A percentile compares a stretch with the other conserved stretches of the same genome.
Evolutionary conservation across 164 flowering plant genomes (phyloP).

Genomic region (Macadamia tetraphylla): DNA sequence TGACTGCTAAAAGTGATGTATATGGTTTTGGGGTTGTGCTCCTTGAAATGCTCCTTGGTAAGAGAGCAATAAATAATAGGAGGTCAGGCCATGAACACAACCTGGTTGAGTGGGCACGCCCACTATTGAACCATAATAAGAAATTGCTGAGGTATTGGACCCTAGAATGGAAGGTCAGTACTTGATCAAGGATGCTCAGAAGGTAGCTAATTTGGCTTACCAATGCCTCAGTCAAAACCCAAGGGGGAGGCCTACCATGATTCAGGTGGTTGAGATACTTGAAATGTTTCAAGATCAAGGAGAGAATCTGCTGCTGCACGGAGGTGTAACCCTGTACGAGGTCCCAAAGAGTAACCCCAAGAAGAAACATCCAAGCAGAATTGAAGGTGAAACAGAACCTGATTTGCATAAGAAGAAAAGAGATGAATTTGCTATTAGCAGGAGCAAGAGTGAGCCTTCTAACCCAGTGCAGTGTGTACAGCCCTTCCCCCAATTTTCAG

Average conservation of each 20-base stretch:
- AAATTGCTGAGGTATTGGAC: constrained; percentile 64
- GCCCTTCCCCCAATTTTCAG: constrained; percentile 21
- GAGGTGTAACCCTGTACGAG: constrained; percentile 46
- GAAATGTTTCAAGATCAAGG: constrained; percentile 41
- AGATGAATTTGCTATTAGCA: constrained; percentile 20
- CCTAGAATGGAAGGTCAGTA: constrained; percentile 90
- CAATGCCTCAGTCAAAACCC: constrained; percentile 93
- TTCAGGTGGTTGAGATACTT: constrained; percentile 72
- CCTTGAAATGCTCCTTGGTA: constrained; percentile 90
- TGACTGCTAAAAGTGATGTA: constrained; percentile 75
- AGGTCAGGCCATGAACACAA: constrained; percentile 84
- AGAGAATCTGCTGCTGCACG: constrained; percentile 13
- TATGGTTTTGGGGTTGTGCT: constrained; percentile 46
- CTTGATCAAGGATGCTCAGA: constrained; percentile 44
- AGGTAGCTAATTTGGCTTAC: constrained; percentile 73
- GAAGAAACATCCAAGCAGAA: constrained; percentile 6
- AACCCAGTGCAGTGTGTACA: constrained; percentile 23
- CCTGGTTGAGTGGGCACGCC: constrained; percentile 94
- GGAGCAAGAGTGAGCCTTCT: constrained; percentile 53
- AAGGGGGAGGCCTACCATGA: constrained; percentile 83
- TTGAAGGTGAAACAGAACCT: constrained; percentile 12
- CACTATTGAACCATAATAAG: constrained; percentile 62
- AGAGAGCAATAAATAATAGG: constrained; percentile 82
- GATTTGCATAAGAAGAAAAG: constrained; percentile 1
- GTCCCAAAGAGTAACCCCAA: constrained; percentile 30